phyloP scores from a whole-genome alignment of 352 stramenopile genomes.

The Pythium rishiriense region DNA sequence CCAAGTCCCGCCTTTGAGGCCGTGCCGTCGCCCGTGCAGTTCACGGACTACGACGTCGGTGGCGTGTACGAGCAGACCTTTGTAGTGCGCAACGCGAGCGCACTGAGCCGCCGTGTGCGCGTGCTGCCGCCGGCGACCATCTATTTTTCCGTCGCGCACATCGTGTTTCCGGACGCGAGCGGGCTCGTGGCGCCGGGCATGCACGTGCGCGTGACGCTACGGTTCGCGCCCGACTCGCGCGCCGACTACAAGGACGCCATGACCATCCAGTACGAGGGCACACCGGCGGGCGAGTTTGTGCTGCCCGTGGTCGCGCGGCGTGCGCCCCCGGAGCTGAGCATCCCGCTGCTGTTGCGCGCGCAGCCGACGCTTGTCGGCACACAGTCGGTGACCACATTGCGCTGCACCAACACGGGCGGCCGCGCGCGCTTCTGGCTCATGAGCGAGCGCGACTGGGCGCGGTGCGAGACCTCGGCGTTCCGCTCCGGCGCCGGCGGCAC shows the following conservation, averaged over 20 bases:
- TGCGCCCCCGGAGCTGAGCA: constrained; percentile 59
- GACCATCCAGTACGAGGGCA: constrained; percentile 53
- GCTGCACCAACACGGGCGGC: constrained; percentile 63
- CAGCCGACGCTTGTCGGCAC: constrained; percentile 66
- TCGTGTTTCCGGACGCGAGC: constrained; percentile 54
- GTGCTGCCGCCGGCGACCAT: constrained; percentile 64
- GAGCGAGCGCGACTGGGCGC: constrained; percentile 50
- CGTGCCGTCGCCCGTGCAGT: constrained; percentile 54
- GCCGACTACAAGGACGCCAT: constrained; percentile 74
- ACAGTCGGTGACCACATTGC: constrained; percentile 41
- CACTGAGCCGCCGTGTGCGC: constrained; percentile 52
- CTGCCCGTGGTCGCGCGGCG: constrained; percentile 54
- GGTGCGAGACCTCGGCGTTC: constrained; percentile 31
- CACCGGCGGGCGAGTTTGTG: constrained; percentile 29
- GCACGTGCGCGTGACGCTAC: constrained; percentile 55
- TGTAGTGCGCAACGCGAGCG: constrained; percentile 60
- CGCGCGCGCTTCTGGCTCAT: constrained; percentile 74
- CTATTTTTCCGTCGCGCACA: constrained; percentile 59
- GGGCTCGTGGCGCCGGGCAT: constrained; percentile 72
- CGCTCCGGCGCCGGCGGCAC: constrained; percentile 1
- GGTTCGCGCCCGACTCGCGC: constrained; percentile 72
- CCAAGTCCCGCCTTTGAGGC: constrained; percentile 41
- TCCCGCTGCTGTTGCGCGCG: constrained; percentile 56
- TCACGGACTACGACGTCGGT: constrained; percentile 69
- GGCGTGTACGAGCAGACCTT: constrained; percentile 79